Percentiles rank a stretch among this genome's conserved stretches.
phyloP scores from a whole-genome alignment of 1,284 basidiomycete genomes.

The Cutaneotrichosporon daszewskae region DNA sequence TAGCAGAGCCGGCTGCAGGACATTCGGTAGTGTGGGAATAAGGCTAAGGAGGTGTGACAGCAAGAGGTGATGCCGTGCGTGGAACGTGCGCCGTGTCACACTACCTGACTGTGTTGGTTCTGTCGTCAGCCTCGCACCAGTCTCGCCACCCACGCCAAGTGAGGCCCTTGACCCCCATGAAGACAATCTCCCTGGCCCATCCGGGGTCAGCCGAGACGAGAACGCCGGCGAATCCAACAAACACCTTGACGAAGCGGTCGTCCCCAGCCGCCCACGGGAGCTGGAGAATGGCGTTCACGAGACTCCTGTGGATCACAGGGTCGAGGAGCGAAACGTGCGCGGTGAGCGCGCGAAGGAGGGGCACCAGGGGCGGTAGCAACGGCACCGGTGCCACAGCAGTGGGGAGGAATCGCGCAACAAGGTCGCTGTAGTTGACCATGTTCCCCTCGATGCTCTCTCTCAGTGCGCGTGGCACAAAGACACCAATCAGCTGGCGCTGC shows the following conservation, averaged over 20 bases:
- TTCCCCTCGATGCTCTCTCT: slow-evolving; percentile 43
- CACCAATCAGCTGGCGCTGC: slow-evolving; percentile 45
- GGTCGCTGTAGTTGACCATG: slow-evolving; percentile 51
- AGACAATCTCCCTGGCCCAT: slow-evolving; percentile 78
- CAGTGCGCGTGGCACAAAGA: slow-evolving; percentile 45
- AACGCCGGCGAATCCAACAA: slow-evolving; percentile 82
- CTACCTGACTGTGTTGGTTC: slow-evolving; percentile 1
- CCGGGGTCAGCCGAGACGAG: slow-evolving; percentile 89
- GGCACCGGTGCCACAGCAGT: slow-evolving; percentile 29
- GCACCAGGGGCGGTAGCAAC: slow-evolving; percentile 48
- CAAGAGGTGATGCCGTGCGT: slow-evolving; percentile 80
- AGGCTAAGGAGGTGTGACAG: slow-evolving; percentile 77
- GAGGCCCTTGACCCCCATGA: slow-evolving; percentile 74
- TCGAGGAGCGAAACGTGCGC: slow-evolving; percentile 57
- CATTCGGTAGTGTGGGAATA: slow-evolving; percentile 80
- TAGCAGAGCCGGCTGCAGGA: slow-evolving; percentile 76
- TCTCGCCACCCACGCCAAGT: slow-evolving; percentile 66
- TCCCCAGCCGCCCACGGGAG: slow-evolving; percentile 88
- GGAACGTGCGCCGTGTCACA: slow-evolving; percentile 76
- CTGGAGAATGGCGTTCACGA: slow-evolving; percentile 80
- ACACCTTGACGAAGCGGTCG: slow-evolving; percentile 70
- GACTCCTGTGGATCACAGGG: slow-evolving; percentile 59
- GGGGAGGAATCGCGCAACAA: slow-evolving; percentile 52
- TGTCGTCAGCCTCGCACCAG: not conserved
- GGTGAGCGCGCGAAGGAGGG: slow-evolving; percentile 57